Evolutionary conservation across 495 filamentous ascomycete genomes (phyloP).

Genomic region (Penicillium herquei): DNA sequence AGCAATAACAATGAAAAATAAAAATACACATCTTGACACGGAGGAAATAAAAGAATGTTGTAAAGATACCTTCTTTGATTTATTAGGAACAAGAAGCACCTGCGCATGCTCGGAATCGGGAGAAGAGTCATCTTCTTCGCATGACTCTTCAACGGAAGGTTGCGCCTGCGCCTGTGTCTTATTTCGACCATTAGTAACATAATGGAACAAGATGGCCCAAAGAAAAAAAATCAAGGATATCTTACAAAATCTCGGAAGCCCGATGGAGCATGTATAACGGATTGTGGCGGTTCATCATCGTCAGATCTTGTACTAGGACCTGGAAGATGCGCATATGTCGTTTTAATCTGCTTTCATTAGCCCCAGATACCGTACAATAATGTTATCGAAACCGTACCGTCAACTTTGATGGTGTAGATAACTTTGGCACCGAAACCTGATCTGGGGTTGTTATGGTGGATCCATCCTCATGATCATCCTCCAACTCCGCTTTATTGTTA

Average conservation of each 20-base stretch:
- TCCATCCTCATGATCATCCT: not conserved
- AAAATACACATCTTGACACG: too few species aligned
- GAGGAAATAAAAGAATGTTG: not conserved
- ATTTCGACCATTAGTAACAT: not conserved
- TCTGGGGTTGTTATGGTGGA: slow-evolving; percentile 5
- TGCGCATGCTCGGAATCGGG: not conserved
- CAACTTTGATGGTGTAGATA: slow-evolving; percentile 24
- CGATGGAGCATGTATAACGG: slow-evolving; percentile 83
- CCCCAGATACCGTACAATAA: not conserved
- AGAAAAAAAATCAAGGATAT: not conserved
- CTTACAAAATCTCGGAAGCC: slow-evolving; percentile 77
- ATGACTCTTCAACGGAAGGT: slow-evolving; percentile 1
- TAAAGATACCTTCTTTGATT: slow-evolving; percentile 16
- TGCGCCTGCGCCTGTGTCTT: not conserved
- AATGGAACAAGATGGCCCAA: not conserved
- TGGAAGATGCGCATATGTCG: slow-evolving; percentile 54
- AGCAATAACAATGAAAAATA: too few species aligned
- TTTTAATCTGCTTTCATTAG: slow-evolving; percentile 56
- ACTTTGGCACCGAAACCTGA: not conserved
- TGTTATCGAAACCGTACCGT: slow-evolving; percentile 28
- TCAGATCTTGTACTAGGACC: slow-evolving; percentile 51
- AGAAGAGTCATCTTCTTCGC: slow-evolving; percentile 11
- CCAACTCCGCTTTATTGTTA: not conserved
- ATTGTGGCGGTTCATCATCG: slow-evolving; percentile 70
- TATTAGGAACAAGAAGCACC: not conserved